A percentile compares a stretch with the other conserved stretches of the same genome.
These are phyloP conservation scores for Fusarium succisae DNA, from an alignment of 2,329 filamentous ascomycete species.

Conservation along the genomic window DNA sequence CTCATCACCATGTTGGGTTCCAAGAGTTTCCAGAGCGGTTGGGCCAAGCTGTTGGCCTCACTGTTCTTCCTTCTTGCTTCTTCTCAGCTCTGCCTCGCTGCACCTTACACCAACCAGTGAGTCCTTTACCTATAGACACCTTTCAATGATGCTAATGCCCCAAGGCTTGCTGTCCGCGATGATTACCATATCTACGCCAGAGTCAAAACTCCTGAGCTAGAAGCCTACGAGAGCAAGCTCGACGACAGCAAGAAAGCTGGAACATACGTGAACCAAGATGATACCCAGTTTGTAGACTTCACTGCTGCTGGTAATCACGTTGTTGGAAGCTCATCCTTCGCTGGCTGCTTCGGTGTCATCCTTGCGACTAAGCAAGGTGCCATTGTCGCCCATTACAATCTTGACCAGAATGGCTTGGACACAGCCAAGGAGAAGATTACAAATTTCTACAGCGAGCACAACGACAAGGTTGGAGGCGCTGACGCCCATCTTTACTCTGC, in stretches of 20 bases:
- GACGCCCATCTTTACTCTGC: background rate
- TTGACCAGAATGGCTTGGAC: background rate
- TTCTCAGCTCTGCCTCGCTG: background rate
- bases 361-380: background rate
- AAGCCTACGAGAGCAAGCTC: background rate
- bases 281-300: background rate
- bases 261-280: background rate
- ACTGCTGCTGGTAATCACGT: background rate
- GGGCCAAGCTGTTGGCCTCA: background rate
- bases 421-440: background rate
- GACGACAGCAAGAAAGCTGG: background rate
- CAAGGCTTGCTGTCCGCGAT: background rate
- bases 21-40: background rate
- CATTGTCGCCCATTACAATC: background rate
- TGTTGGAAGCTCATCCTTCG: background rate
- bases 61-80: background rate
- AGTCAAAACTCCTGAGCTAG: background rate
- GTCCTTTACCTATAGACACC: background rate
- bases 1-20: background rate
- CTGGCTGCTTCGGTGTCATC: slow-evolving; percentile 1
- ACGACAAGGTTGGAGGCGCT: background rate
- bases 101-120: background rate
- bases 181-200: background rate
- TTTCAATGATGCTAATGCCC: background rate
- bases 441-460: background rate